A percentile compares a stretch with the other conserved stretches of the same genome.
Conservation (phyloP, 2,329 filamentous ascomycete genomes). For the Colletotrichum gigasporum region DNA sequence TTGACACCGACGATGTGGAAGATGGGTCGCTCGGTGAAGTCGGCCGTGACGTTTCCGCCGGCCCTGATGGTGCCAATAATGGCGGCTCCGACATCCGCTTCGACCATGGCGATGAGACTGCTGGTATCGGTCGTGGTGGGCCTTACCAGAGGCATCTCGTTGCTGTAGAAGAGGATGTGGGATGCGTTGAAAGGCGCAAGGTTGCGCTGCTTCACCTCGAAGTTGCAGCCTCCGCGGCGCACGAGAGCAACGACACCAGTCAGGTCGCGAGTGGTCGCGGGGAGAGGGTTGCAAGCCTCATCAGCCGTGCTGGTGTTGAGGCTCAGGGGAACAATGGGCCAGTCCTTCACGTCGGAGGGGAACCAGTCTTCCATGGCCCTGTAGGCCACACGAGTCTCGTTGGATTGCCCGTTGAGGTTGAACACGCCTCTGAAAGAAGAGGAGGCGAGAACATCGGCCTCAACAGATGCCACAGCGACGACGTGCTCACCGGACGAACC, state of each 20-base stretch:
- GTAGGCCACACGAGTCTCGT: constrained; percentile 26
- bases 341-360: constrained; percentile 26
- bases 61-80: constrained; percentile 32
- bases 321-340: constrained; percentile 39
- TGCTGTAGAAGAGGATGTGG: constrained; percentile 52
- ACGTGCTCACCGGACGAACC: constrained; percentile 52
- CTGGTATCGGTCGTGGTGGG: constrained; percentile 12
- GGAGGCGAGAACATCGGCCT: constrained; percentile 33
- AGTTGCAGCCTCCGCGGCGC: constrained; percentile 49
- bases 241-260: constrained; percentile 51
- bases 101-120: constrained; percentile 29
- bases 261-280: constrained; percentile 48
- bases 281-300: constrained; percentile 51
- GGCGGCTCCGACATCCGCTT: constrained; percentile 28
- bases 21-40: constrained; percentile 30
- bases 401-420: background rate
- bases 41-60: constrained; percentile 31
- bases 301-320: constrained; percentile 32
- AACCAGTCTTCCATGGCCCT: constrained; percentile 17
- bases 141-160: constrained; percentile 26
- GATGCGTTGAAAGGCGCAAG: constrained; percentile 48
- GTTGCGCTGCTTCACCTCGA: constrained; percentile 46
- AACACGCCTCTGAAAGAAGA: constrained; percentile 22
- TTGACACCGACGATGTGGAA: constrained; percentile 33
- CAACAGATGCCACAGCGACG: constrained; percentile 54